Base-by-base conservation (phyloP, 2,329 filamentous ascomycete genomes). In the Colletotrichum simmondsii region DNA sequence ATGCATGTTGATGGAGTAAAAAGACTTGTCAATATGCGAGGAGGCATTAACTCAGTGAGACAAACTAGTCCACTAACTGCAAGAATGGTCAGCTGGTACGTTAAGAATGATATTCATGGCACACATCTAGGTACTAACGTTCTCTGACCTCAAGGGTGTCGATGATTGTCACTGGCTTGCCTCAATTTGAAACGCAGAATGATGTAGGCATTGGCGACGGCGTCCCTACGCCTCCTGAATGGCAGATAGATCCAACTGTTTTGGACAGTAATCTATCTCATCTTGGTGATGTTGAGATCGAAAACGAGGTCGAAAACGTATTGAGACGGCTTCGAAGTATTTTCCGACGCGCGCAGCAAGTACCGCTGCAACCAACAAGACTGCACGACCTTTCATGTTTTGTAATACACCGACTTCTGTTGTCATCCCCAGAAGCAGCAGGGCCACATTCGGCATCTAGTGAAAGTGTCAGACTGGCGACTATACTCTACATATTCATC, bases 321-420 rank as follows among this genome's bases (percentile, higher is more conserved):
- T n/a, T 57, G 4, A 5, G 37, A 16, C 49, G 65, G 2, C 63
- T 72, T 14, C 22, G 53, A 1, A 57, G 64, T 24, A 42, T 70
- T 16, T 72, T 73, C 12, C 24, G 32, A 1, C 77, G 79, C 4
- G 77, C 81, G 0, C 72, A 78, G 14, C 68, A 68, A 0, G 68
- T 57, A 11, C 75, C 76, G 0, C 71, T 87, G 0, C 74, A 84
- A 1, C 79, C 80, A 0, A 86, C 85, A 0, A 81, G 83, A 58
- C 82, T 90, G 0, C 89, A 91, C 70, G 89, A 90, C 67, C 79
- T 91, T 1, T 86, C 87, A 6, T 89, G 86, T 63, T 90, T 88
- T 74, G 84, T 87, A 26, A 78, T 90, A 1, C 88, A 90, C 71
- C 82, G 83, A 26, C 80, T 91, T 1, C 72, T 90, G 0, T 76